These are phyloP conservation scores for Lignosus rhinocerotis DNA, from an alignment of 1,284 basidiomycete genomes.

Conservation along the genomic window DNA sequence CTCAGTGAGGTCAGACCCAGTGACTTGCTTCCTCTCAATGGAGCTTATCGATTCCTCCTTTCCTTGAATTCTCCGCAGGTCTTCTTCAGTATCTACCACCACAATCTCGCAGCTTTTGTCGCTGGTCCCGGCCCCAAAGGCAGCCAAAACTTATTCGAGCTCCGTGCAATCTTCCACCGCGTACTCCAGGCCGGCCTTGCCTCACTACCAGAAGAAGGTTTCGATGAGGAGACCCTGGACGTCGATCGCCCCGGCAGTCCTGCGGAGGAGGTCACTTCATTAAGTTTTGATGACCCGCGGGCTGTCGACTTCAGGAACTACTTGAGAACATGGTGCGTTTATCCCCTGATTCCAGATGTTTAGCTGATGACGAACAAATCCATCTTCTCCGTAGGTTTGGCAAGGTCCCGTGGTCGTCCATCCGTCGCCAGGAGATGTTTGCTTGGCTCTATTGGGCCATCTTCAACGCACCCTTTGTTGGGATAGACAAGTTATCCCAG, in stretches of 20 bases:
- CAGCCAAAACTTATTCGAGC: constrained; percentile 51
- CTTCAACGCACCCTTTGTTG: constrained; percentile 65
- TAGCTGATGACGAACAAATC: background rate
- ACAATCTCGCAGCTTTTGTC: constrained; percentile 54
- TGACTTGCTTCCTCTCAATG: constrained; percentile 7
- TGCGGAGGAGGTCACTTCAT: constrained; percentile 54
- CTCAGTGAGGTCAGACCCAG: constrained; percentile 55
- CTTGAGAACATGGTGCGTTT: constrained; percentile 57
- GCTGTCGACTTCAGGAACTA: constrained; percentile 76
- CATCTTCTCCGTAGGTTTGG: constrained; percentile 58
- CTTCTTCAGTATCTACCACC: constrained; percentile 77
- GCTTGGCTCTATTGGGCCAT: constrained; percentile 87
- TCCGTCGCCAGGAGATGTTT: constrained; percentile 65
- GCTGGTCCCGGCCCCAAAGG: constrained; percentile 50
- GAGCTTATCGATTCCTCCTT: background rate
- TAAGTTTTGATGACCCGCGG: constrained; percentile 66
- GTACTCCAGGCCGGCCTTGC: constrained; percentile 67
- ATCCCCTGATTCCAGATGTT: background rate
- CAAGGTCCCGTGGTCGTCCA: constrained; percentile 71
- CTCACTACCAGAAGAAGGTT: constrained; percentile 49
- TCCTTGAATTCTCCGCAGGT: constrained; percentile 45
- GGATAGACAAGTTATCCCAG: constrained; percentile 46
- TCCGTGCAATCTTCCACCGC: constrained; percentile 59
- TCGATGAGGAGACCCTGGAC: constrained; percentile 57
- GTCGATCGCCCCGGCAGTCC: constrained; percentile 59